Evolutionary conservation across 1,284 basidiomycete species (phyloP).

Genomic region (Exobasidium rhododendri): DNA sequence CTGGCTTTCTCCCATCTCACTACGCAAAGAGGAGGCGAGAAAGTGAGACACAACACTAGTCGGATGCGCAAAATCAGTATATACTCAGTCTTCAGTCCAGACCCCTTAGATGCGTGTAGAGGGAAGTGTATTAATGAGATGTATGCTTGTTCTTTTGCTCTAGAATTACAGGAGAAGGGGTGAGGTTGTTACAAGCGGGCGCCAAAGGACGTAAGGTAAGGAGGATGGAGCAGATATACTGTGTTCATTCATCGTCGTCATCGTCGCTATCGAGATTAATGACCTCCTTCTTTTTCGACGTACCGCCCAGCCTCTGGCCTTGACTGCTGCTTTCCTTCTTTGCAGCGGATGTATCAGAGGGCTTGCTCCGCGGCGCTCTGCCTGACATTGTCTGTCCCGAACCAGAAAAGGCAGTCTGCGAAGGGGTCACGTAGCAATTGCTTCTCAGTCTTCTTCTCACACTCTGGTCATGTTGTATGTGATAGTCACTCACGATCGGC

Average conservation of each 20-base stretch:
- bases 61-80: too few species aligned
- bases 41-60: background rate
- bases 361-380: constrained; percentile 7
- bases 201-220: too few species aligned
- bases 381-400: constrained; percentile 14
- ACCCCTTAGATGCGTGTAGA: too few species aligned
- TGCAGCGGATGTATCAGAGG: background rate
- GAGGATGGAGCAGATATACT: too few species aligned
- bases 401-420: constrained; percentile 15
- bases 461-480: too few species aligned
- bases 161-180: background rate
- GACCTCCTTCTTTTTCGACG: background rate
- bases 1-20: constrained; percentile 46
- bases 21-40: constrained; percentile 30
- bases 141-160: too few species aligned
- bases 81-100: too few species aligned
- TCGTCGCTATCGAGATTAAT: background rate
- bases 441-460: too few species aligned
- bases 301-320: background rate
- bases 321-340: background rate
- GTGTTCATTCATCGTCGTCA: too few species aligned
- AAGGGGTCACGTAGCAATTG: background rate
- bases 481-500: background rate
- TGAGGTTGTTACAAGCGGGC: too few species aligned
- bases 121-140: too few species aligned